Percentiles rank a stretch among this genome's conserved stretches.
Conservation (phyloP, 2,329 filamentous ascomycete genomes). For the Exophiala spinifera region DNA sequence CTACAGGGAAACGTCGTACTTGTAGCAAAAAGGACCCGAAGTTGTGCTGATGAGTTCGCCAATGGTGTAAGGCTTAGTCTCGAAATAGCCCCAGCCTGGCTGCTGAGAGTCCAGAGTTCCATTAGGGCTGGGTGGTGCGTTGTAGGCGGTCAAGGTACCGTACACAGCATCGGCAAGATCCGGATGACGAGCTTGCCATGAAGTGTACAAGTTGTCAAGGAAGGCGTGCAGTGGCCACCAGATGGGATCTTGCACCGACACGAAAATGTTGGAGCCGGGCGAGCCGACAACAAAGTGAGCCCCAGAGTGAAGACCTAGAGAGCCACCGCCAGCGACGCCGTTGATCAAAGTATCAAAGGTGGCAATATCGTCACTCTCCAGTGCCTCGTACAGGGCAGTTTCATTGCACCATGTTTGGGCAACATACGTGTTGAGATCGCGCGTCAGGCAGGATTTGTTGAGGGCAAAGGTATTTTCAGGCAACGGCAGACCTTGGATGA, state of each 20-base stretch:
- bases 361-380: constrained; percentile 17
- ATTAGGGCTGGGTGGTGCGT: constrained; percentile 27
- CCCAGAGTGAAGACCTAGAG: constrained; percentile 28
- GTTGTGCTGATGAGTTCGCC: constrained; percentile 29
- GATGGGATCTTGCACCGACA: constrained; percentile 28
- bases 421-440: constrained; percentile 28
- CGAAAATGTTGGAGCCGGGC: constrained; percentile 27
- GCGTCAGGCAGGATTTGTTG: constrained; percentile 28
- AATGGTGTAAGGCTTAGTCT: constrained; percentile 11
- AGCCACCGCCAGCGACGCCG: constrained; percentile 24
- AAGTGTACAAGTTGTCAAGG: constrained; percentile 29
- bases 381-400: constrained; percentile 17
- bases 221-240: constrained; percentile 29
- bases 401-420: constrained; percentile 27
- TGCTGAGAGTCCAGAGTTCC: constrained; percentile 27
- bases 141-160: constrained; percentile 28
- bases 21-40: constrained; percentile 30
- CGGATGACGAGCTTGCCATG: constrained; percentile 29
- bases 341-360: constrained; percentile 25
- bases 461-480: constrained; percentile 24
- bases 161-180: constrained; percentile 18
- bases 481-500: constrained; percentile 25
- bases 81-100: constrained; percentile 28
- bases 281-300: constrained; percentile 30
- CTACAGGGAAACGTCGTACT: constrained; percentile 28